Evolutionary conservation across 2,329 filamentous ascomycete species (phyloP).

Genomic region (Fusarium coffeatum): DNA sequence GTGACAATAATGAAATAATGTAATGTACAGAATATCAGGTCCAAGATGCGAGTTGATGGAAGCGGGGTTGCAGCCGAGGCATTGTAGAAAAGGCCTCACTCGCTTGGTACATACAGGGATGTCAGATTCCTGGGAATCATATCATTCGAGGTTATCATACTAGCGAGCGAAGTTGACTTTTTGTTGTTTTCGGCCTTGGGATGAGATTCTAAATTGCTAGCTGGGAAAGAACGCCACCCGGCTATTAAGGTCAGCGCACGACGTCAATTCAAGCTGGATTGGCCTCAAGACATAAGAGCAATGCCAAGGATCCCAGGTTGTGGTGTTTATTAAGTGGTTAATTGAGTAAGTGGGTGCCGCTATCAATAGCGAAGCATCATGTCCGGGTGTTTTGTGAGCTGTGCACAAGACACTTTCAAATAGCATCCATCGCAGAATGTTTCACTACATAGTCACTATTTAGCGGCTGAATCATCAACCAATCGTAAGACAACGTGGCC

Average conservation of each 20-base stretch:
- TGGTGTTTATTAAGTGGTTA: fast-evolving
- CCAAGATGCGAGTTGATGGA: neutral
- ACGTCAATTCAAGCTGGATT: neutral
- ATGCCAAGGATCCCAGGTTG: too few relatives aligned
- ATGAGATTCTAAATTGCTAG: fast-evolving
- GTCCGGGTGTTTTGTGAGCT: fast-evolving
- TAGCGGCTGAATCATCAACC: neutral
- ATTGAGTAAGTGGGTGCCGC: fast-evolving
- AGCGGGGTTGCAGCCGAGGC: neutral
- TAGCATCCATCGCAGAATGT: fast-evolving
- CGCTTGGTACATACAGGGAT: neutral
- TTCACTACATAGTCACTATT: fast-evolving
- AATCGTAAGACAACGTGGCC: constrained; percentile 16
- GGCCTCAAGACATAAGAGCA: too few relatives aligned
- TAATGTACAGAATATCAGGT: too few relatives aligned
- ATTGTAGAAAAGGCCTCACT: neutral
- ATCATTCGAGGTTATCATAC: neutral
- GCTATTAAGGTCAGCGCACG: fast-evolving
- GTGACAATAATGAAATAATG: too few relatives aligned
- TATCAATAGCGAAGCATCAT: too few relatives aligned
- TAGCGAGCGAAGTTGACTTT: fast-evolving
- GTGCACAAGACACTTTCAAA: neutral
- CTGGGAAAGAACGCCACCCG: too few relatives aligned
- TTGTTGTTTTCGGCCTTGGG: fast-evolving
- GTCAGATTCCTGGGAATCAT: fast-evolving